A percentile compares a stretch with the other conserved stretches of the same genome.
Conservation (phyloP, 352 stramenopile species). For the Bremia lactucae region DNA sequence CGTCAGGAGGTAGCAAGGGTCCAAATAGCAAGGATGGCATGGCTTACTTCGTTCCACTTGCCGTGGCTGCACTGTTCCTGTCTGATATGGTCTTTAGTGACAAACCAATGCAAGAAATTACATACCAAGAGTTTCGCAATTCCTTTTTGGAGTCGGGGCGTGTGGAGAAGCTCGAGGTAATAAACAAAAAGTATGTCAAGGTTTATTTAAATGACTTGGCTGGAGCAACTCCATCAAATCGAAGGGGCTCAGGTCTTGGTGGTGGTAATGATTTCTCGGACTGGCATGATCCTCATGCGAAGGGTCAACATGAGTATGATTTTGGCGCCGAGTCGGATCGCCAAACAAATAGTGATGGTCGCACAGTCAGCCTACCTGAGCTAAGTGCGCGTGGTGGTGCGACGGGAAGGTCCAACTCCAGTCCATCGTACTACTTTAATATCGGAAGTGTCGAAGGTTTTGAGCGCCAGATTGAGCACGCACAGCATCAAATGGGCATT, state of each 20-base stretch:
- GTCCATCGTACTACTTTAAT: conserved; percentile 89
- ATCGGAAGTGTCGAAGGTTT: conserved; percentile 97
- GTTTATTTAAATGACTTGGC: conserved; percentile 65
- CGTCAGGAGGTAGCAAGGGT: conserved; percentile 21
- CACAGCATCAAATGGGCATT: conserved; percentile 93
- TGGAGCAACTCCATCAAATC: conserved; percentile 5
- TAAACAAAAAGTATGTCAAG: conserved; percentile 89
- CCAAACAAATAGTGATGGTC: conserved; percentile 5
- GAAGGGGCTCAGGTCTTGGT: conserved; percentile 5
- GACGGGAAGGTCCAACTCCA: conserved; percentile 21
- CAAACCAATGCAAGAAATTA: conserved; percentile 86
- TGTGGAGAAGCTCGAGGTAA: conserved; percentile 83
- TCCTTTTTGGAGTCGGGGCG: conserved; percentile 71
- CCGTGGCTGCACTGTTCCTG: conserved; percentile 60
- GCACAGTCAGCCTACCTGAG: conserved; percentile 11
- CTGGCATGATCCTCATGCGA: conserved; percentile 39
- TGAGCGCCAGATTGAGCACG: conserved; percentile 95
- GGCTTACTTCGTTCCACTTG: conserved; percentile 65
- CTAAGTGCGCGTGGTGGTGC: conserved; percentile 13
- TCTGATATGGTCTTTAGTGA: conserved; percentile 61
- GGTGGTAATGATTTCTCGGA: conserved; percentile 23
- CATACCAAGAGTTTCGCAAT: conserved; percentile 87
- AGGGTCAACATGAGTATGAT: conserved; percentile 23
- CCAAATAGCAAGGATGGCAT: conserved; percentile 42
- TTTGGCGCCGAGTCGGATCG: conserved; percentile 12